Percentiles rank a stretch among this genome's conserved stretches.
Conservation (phyloP, 495 filamentous ascomycete genomes). For the Monascus purpureus region DNA sequence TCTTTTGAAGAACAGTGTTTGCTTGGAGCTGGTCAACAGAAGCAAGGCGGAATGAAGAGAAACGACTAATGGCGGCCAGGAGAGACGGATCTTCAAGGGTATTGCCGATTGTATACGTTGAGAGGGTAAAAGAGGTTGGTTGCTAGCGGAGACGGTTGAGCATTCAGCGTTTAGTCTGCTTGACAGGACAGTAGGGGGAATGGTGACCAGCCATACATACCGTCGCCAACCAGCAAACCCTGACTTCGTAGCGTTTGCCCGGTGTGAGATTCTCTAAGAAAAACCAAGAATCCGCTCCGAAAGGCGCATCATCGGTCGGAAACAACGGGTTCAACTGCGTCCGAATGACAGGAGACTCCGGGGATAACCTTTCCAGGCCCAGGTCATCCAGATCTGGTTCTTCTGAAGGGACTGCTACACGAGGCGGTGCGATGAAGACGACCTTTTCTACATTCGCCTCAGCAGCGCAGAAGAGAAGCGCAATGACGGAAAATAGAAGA, state of each 20-base stretch:
- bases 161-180: too few species aligned
- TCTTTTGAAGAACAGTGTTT: constrained; percentile 7
- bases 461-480: constrained; percentile 16
- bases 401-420: constrained; percentile 34
- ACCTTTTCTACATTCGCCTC: constrained; percentile 77
- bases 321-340: constrained; percentile 53
- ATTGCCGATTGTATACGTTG: constrained; percentile 41
- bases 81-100: constrained; percentile 47
- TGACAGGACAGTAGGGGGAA: too few species aligned
- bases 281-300: constrained; percentile 64
- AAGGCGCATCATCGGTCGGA: constrained; percentile 35
- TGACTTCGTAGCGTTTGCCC: constrained; percentile 75
- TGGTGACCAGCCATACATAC: too few species aligned
- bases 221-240: constrained; percentile 87
- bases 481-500: constrained; percentile 10
- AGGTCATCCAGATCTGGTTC: constrained; percentile 50
- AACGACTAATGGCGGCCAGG: constrained; percentile 47
- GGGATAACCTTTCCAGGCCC: constrained; percentile 48
- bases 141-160: constrained; percentile 48
- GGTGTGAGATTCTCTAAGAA: constrained; percentile 61
- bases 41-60: constrained; percentile 39
- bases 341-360: constrained; percentile 38
- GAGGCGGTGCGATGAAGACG: constrained; percentile 65
- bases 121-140: constrained; percentile 69
- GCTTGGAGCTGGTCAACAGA: constrained; percentile 7